Base-by-base conservation (phyloP, 805 yeast species). In the Zygoascus flipseniorum region DNA sequence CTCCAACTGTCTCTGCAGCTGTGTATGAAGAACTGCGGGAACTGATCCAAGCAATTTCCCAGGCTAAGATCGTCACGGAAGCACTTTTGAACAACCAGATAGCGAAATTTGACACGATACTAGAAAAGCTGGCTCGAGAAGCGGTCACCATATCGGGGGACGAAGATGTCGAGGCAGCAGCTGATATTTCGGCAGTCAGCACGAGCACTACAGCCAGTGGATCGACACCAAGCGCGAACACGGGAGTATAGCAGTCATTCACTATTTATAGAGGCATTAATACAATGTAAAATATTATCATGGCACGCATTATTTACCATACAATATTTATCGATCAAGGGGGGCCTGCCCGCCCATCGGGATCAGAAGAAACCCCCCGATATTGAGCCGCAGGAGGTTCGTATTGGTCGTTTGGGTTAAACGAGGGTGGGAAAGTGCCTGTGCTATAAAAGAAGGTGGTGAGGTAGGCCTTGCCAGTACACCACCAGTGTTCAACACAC, bases 71-170 rank as follows among this genome's bases (percentile, higher is more conserved):
- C 0, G 61, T 55, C 9, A 53, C 65, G 8, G 79, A 75, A 47
- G 53, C 64, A 0, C 60, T 63, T 6, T 61, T 72, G 14, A 66
- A 55, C 43, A 74, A 72, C 52, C 65, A 73, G 0, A 58, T 72
- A 44, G 63, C 58, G 16, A 72, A 67, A 54, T 66, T 73, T 49
- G 51, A 56, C 19, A 50, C 52, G 39, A 35, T n/a, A 2, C 16
- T 35, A 10, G 16, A 13, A 11, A 35, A 35, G 16, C 39, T 11
- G 16, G 3, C 13, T 13, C 39, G 16, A n/a, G 39, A 11, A 35
- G 39, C 39, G 4, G 16, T 35, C 5, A 23, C 28, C 6, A 23
- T 6, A 6, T 23, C 28, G 3, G 28, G 28, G 28, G 16, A 35
- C 16, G 39, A n/a, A 35, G 16, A 8, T 11, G 5, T 35, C 16